Conservation (phyloP, 2,329 filamentous ascomycete species). For the Diaporthe eres region DNA sequence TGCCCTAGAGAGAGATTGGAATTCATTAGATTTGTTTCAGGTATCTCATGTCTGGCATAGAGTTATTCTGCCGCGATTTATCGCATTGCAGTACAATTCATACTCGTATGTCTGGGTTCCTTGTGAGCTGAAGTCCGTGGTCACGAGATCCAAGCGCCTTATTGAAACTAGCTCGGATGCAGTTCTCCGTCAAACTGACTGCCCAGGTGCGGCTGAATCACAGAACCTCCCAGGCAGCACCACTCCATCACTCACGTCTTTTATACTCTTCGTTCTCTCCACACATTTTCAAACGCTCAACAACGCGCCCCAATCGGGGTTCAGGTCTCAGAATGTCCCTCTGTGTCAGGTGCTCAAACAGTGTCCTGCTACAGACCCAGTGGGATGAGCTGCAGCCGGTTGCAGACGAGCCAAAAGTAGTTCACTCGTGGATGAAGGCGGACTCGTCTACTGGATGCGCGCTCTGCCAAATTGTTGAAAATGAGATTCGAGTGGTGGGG, state of each 20-base stretch:
- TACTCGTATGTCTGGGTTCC: too few relatives aligned
- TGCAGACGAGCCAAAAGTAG: background rate
- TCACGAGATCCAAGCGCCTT: too few relatives aligned
- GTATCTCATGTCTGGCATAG: too few relatives aligned
- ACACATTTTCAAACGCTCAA: background rate
- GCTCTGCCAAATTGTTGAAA: conserved; percentile 11
- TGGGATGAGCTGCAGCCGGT: conserved; percentile 13
- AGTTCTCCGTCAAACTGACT: background rate
- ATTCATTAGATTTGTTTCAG: too few relatives aligned
- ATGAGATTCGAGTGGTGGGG: background rate
- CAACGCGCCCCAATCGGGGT: accelerated
- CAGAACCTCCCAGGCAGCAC: background rate
- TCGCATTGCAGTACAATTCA: too few relatives aligned
- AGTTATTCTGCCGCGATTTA: too few relatives aligned
- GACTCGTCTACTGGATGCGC: background rate
- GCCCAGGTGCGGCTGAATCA: conserved; percentile 15
- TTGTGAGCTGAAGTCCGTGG: too few relatives aligned
- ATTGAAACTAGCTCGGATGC: too few relatives aligned
- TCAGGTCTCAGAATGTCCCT: background rate
- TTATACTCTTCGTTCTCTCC: background rate
- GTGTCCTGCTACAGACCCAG: background rate
- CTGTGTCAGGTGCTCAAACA: background rate
- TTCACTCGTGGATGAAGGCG: background rate
- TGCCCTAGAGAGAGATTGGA: too few relatives aligned
- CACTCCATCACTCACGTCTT: background rate